phyloP scores from a whole-genome alignment of 2,329 filamentous ascomycete species.

The Tolypocladium ophioglossoides region DNA sequence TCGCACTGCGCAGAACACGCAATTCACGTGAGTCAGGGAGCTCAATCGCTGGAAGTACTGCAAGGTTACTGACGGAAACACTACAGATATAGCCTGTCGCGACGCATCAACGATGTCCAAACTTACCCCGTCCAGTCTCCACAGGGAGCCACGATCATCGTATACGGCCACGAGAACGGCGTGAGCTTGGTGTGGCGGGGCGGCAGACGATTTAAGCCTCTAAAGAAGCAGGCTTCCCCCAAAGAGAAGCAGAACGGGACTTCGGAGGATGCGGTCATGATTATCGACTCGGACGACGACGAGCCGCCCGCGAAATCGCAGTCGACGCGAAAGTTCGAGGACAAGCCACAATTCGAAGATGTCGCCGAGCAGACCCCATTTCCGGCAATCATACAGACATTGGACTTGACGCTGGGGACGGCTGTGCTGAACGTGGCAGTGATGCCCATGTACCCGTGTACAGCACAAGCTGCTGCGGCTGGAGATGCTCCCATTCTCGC shows the following conservation, averaged over 20 bases:
- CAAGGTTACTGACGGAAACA: constrained; percentile 1
- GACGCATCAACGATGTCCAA: constrained; percentile 48
- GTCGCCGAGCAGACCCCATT: constrained; percentile 37
- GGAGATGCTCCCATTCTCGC: constrained; percentile 38
- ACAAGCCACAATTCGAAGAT: constrained; percentile 50
- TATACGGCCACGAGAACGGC: constrained; percentile 55
- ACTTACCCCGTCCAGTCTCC: constrained; percentile 51
- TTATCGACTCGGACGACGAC: constrained; percentile 54
- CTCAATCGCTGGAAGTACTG: no score
- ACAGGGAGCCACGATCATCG: constrained; percentile 51
- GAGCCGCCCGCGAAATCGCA: constrained; percentile 25
- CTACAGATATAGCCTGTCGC: constrained; percentile 46
- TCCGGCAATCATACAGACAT: constrained; percentile 45
- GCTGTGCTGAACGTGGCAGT: constrained; percentile 46
- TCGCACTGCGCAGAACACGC: constrained; percentile 37
- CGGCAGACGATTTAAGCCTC: constrained; percentile 45
- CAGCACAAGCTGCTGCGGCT: constrained; percentile 36
- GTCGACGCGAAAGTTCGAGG: constrained; percentile 26
- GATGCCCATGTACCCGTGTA: constrained; percentile 38
- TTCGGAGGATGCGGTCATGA: constrained; percentile 44
- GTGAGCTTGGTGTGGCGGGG: constrained; percentile 53
- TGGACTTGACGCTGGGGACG: constrained; percentile 50
- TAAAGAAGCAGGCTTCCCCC: constrained; percentile 19
- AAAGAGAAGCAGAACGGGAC: constrained; percentile 42
- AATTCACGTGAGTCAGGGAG: constrained; percentile 30